Base-by-base conservation (phyloP, 352 stramenopile genomes). In the Pythium sukuiense region DNA sequence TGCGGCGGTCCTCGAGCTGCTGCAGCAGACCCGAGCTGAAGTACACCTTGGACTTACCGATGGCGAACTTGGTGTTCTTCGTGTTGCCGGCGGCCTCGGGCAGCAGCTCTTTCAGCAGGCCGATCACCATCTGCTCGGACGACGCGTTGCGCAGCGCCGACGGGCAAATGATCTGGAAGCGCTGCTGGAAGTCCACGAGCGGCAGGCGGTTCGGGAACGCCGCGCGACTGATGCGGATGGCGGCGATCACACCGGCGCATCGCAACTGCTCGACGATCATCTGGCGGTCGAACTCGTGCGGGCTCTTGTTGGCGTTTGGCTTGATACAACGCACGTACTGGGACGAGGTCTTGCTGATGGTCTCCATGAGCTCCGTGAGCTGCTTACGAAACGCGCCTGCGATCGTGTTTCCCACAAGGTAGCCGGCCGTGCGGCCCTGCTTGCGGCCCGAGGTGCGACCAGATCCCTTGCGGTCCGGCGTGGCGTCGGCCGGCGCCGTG, bases 321-420 rank as follows among this genome's bases (percentile, higher is more conserved):
- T 97, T 97, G 82, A 97, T 96, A 63, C 87, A 96, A 13, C 89
- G 89, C 37, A 97, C 87, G 62, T 96, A 97, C 71, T 92, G 83
- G 12, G 85, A 90, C 27, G 76, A 80, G n/a, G 88, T 97, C 75
- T 90, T 91, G 71, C 83, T 92, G 61, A 97, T 93, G 30, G 87
- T 96, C 61, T 88, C 74, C 80, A 95, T 94, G 35, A 97, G 76
- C 55, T 94, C 83, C 13, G 78, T 79, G 16, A 97, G 72, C 59
- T 96, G 89, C 70, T 90, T 89, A 30, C 87, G 88, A 80, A 96
- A 97, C n/a, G 77, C 83, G 29, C 84, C 84, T 16, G 83, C 84
- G 49, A 94, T 92, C 13, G 85, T 92, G 67, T 92, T 91, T 20
- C 85, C 85, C 2, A 94, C 84, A 2, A 94, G 71, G 58, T 95